phyloP scores from a whole-genome alignment of 352 stramenopile species.

The Peronospora farinosa region DNA sequence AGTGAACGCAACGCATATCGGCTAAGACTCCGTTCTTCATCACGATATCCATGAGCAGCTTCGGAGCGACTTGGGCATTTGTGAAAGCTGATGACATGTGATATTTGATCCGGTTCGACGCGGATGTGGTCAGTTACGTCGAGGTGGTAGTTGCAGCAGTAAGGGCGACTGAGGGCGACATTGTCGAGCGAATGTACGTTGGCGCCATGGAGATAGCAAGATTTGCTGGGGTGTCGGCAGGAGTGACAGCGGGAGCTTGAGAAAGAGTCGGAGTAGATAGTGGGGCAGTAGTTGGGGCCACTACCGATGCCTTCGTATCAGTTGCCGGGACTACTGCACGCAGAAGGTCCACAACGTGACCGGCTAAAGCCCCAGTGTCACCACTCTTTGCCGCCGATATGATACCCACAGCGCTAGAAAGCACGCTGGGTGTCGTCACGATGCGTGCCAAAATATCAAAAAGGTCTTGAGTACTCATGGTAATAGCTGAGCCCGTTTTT shows the following conservation, averaged over 20 bases:
- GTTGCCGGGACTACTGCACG: not conserved
- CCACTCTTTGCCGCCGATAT: conserved; percentile 10
- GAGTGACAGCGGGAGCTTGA: not conserved
- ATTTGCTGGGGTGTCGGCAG: not conserved
- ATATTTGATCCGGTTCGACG: not conserved
- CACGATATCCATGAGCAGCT: conserved; percentile 1
- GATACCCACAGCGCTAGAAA: conserved; percentile 7
- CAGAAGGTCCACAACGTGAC: conserved; percentile 7
- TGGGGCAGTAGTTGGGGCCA: not conserved
- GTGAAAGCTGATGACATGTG: not conserved
- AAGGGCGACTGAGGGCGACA: not conserved
- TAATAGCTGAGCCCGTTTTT: not conserved
- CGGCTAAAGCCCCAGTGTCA: conserved; percentile 5
- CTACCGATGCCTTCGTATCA: not conserved
- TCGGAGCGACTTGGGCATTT: not conserved
- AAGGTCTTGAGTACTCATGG: conserved; percentile 7
- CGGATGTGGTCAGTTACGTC: not conserved
- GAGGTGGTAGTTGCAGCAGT: conserved; percentile 1
- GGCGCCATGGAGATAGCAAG: not conserved
- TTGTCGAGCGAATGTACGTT: not conserved
- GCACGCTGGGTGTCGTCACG: conserved; percentile 1
- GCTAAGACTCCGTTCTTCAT: not conserved
- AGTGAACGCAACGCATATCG: conserved; percentile 2
- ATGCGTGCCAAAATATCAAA: conserved; percentile 4
- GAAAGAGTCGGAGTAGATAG: not conserved